Evolutionary conservation across 106 monocot genomes (phyloP).

Genomic region (Dactylorhiza incarnata): DNA sequence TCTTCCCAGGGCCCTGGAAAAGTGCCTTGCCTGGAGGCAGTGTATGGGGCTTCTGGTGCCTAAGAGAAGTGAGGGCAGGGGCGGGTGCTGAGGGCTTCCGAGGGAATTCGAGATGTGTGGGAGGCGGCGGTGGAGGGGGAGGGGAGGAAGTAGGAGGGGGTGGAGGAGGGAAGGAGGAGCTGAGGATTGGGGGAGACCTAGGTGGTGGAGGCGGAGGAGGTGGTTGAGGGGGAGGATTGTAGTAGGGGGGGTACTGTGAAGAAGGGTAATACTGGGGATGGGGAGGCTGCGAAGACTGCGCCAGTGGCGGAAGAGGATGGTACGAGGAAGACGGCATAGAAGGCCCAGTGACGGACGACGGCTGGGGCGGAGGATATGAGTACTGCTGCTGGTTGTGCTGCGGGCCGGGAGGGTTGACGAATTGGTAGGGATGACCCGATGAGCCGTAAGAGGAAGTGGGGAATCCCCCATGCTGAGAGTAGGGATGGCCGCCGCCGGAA

Average conservation of each 20-base stretch:
- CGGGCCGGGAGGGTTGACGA: not conserved
- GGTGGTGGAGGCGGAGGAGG: conserved; percentile 13
- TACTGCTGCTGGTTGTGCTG: conserved; percentile 14
- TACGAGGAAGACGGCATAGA: not conserved
- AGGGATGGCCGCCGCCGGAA: not conserved
- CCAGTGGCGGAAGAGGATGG: conserved; percentile 4
- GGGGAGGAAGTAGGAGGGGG: conserved; percentile 7
- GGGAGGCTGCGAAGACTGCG: conserved; percentile 11
- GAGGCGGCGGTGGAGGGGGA: conserved; percentile 7
- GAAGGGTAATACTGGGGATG: conserved; percentile 17
- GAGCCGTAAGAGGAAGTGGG: conserved; percentile 7
- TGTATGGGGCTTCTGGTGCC: conserved; percentile 13
- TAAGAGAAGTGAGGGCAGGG: conserved; percentile 1
- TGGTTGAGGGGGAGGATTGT: conserved; percentile 18
- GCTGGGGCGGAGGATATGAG: not conserved
- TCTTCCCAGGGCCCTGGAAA: conserved; percentile 17
- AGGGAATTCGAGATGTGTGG: not conserved
- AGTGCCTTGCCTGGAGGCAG: not conserved
- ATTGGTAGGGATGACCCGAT: not conserved
- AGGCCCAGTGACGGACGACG: not conserved
- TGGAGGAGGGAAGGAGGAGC: conserved; percentile 3
- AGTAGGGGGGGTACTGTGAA: conserved; percentile 23
- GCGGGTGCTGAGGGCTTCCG: conserved; percentile 6
- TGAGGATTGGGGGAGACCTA: conserved; percentile 26
- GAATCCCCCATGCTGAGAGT: conserved; percentile 7